A percentile compares a stretch with the other conserved stretches of the same genome.
These are phyloP conservation scores for Podospora bellae-mahoneyi DNA, from an alignment of 495 filamentous ascomycete genomes.

Conservation along the genomic window DNA sequence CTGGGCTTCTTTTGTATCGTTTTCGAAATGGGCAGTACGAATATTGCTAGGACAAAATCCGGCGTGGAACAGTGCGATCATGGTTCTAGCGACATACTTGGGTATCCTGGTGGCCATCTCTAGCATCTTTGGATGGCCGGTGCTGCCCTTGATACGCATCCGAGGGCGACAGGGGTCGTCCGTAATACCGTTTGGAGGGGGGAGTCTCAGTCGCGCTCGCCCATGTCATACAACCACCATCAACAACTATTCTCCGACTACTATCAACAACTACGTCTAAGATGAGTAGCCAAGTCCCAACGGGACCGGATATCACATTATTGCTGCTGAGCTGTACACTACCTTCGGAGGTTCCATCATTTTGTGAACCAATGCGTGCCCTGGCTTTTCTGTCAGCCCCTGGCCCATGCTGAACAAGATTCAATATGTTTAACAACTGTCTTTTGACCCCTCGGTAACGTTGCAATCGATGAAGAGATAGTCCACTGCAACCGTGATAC, in stretches of 20 bases:
- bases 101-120: constrained; percentile 15
- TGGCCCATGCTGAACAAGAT: neutral
- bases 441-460: neutral
- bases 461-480: neutral
- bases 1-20: neutral
- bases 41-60: constrained; percentile 9
- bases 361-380: too few relatives aligned
- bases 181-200: constrained; percentile 1
- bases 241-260: neutral
- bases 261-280: neutral
- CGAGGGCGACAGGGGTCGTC: neutral
- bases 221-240: neutral
- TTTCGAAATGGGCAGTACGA: neutral
- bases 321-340: neutral
- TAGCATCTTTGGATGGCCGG: constrained; percentile 14
- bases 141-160: constrained; percentile 8
- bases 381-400: too few relatives aligned
- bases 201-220: neutral
- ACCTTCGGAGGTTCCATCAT: too few relatives aligned
- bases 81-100: constrained; percentile 11
- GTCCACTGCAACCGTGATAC: neutral
- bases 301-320: neutral
- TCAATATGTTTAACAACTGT: neutral
- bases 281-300: neutral
- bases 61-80: constrained; percentile 7